Percentiles rank a stretch among this genome's conserved stretches.
Conservation (phyloP, 495 filamentous ascomycete species). For the Talaromyces trachyspermus region DNA sequence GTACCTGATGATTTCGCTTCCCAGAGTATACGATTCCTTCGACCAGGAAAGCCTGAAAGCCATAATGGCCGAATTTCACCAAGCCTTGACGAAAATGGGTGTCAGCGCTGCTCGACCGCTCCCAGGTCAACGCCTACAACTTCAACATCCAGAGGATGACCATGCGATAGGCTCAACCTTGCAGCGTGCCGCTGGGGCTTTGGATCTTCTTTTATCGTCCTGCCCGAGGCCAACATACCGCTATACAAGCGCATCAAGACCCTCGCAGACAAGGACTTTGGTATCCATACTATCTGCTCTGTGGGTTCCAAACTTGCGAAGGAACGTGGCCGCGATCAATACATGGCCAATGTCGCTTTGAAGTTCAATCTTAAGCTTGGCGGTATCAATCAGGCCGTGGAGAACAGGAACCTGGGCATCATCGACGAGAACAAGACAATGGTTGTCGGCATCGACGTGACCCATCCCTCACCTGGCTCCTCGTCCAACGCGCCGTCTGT, state of each 20-base stretch:
- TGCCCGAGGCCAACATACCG: constrained; percentile 40
- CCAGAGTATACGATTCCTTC: background rate
- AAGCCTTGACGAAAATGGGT: constrained; percentile 19
- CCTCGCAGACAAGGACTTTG: constrained; percentile 54
- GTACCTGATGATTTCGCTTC: constrained; percentile 8
- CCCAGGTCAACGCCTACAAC: constrained; percentile 5
- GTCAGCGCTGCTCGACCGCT: constrained; percentile 13
- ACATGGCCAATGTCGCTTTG: constrained; percentile 66
- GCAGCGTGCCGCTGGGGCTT: background rate
- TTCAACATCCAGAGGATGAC: background rate
- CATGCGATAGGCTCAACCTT: background rate
- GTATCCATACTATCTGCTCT: constrained; percentile 59
- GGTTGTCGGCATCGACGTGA: constrained; percentile 83
- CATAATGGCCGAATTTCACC: background rate
- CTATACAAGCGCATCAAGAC: constrained; percentile 65
- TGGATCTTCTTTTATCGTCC: constrained; percentile 54
- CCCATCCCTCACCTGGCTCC: constrained; percentile 73
- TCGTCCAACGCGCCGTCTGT: constrained; percentile 55
- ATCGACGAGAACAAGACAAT: constrained; percentile 62
- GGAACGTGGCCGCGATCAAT: constrained; percentile 31
- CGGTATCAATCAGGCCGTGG: constrained; percentile 64
- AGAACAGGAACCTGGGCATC: constrained; percentile 42
- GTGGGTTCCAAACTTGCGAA: constrained; percentile 45
- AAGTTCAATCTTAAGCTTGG: constrained; percentile 87
- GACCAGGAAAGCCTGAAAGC: background rate